Percentiles rank a stretch among this genome's conserved stretches.
These are phyloP conservation scores for Hyaloscypha variabilis DNA, from an alignment of 495 filamentous ascomycete genomes.

Conservation along the genomic window DNA sequence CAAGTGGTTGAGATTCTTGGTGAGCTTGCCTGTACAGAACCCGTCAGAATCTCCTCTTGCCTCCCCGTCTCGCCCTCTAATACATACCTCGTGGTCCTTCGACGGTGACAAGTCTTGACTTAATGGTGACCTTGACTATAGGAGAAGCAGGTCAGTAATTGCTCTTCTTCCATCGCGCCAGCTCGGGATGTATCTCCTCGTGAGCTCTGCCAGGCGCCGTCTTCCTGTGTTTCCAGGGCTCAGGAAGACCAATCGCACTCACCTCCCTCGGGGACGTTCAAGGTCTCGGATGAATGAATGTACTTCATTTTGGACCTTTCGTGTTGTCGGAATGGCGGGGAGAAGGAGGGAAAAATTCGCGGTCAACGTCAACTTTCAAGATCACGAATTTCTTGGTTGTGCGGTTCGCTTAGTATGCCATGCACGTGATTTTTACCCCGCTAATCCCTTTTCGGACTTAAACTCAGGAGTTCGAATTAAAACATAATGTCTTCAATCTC, in stretches of 20 bases:
- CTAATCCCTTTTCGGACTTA: no score
- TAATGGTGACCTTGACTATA: slow-evolving; percentile 92
- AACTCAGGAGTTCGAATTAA: no score
- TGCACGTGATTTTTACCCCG: neutral
- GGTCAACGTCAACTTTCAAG: slow-evolving; percentile 11
- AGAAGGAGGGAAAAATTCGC: slow-evolving; percentile 20
- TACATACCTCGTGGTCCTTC: slow-evolving; percentile 85
- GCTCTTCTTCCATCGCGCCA: slow-evolving; percentile 24
- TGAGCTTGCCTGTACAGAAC: slow-evolving; percentile 72
- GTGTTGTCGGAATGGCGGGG: slow-evolving; percentile 29
- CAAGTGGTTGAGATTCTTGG: slow-evolving; percentile 93
- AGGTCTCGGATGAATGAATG: slow-evolving; percentile 94
- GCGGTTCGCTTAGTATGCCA: slow-evolving; percentile 1
- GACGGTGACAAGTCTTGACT: slow-evolving; percentile 91
- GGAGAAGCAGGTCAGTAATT: slow-evolving; percentile 38
- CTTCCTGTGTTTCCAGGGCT: neutral
- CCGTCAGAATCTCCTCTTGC: slow-evolving; percentile 26
- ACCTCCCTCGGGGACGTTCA: slow-evolving; percentile 96
- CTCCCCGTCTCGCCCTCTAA: neutral
- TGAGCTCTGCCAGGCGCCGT: neutral
- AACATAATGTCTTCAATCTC: no score
- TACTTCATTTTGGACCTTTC: slow-evolving; percentile 83
- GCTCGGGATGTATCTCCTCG: neutral
- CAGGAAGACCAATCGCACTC: slow-evolving; percentile 47
- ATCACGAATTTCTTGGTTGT: slow-evolving; percentile 9